Percentiles rank a stretch among this genome's conserved stretches.
Evolutionary conservation across 129 eudicot species (phyloP).

Genomic region (Artemisia annua): DNA sequence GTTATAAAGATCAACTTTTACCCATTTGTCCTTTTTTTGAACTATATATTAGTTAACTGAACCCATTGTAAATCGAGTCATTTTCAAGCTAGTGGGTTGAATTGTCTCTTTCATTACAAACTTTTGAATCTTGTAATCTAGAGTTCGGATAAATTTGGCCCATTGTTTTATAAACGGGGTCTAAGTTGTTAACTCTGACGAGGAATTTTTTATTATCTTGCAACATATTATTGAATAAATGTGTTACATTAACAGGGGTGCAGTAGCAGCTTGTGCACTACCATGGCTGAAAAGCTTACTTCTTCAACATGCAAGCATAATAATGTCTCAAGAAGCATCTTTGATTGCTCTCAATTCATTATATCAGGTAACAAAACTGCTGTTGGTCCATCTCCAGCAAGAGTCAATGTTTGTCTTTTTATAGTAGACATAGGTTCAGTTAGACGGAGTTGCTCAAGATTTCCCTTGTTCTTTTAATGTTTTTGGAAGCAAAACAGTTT

Average conservation of each 20-base stretch:
- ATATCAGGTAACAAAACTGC: conserved; percentile 59
- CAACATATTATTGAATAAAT: conserved; percentile 1
- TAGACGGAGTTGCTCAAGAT: too few species aligned
- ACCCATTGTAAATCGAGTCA: too few species aligned
- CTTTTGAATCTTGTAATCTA: too few species aligned
- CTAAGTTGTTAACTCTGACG: neutral
- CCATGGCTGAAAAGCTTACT: conserved; percentile 95
- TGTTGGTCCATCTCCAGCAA: neutral
- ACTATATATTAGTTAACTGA: too few species aligned
- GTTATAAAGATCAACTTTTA: too few species aligned
- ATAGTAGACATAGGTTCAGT: neutral
- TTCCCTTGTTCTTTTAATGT: too few species aligned
- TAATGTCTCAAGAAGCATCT: conserved; percentile 92
- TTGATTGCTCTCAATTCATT: conserved; percentile 74
- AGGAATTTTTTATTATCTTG: neutral
- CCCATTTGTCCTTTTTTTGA: too few species aligned
- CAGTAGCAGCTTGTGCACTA: conserved; percentile 76
- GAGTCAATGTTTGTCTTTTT: neutral
- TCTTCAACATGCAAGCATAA: conserved; percentile 86
- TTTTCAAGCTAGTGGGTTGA: too few species aligned
- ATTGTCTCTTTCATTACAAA: too few species aligned
- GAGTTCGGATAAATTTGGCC: neutral
- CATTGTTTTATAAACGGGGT: neutral
- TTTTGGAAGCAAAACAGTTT: neutral
- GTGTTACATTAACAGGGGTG: conserved; percentile 60